Conservation (phyloP, 192 early-diverging fungal genomes). For the Endogone sp. region DNA sequence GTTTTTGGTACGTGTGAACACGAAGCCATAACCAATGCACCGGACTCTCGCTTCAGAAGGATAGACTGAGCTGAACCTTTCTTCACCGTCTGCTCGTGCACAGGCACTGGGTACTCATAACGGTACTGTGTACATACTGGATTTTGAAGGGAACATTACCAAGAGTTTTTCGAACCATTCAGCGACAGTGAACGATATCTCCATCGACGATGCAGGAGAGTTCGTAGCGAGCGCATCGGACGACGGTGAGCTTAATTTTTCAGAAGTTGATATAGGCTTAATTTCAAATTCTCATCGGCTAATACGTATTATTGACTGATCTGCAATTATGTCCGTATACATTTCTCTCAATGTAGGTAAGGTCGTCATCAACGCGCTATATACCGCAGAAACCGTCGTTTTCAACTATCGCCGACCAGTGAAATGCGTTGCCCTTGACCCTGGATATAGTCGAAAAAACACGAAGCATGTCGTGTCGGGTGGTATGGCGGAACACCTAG, state of each 20-base stretch:
- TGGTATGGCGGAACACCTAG: constrained; percentile 84
- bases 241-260: constrained; percentile 72
- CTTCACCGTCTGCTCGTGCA: neutral
- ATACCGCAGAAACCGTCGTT: constrained; percentile 60
- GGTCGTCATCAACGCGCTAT: constrained; percentile 83
- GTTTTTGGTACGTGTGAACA: constrained; percentile 66
- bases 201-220: constrained; percentile 83
- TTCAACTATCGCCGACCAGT: constrained; percentile 87
- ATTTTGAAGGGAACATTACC: constrained; percentile 87
- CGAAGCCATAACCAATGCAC: neutral
- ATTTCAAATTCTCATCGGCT: neutral
- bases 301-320: neutral
- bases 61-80: too few relatives aligned
- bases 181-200: constrained; percentile 83
- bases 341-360: constrained; percentile 50
- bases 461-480: constrained; percentile 84
- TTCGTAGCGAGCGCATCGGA: constrained; percentile 90
- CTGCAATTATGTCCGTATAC: neutral
- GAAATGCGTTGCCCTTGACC: constrained; percentile 87
- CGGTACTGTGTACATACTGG: constrained; percentile 85
- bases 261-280: neutral
- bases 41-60: too few relatives aligned
- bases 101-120: constrained; percentile 88
- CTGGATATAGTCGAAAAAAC: constrained; percentile 70
- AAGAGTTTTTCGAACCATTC: constrained; percentile 82